phyloP scores from a whole-genome alignment of 805 yeast genomes.

The Saturnispora gosingensis region DNA sequence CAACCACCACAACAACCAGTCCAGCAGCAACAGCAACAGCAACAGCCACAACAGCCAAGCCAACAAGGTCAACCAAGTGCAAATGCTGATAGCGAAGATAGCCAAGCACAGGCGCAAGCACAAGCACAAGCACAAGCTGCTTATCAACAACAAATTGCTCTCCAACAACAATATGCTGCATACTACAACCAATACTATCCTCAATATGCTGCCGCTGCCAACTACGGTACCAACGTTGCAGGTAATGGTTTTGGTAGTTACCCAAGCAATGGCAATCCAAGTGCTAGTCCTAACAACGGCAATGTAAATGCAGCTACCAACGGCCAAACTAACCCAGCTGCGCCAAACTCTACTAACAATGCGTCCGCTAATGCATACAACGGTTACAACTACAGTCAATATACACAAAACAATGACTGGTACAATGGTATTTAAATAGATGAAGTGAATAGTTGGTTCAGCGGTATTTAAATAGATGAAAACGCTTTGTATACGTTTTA shows the following conservation, averaged over 20 bases:
- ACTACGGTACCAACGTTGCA: conserved; percentile 4
- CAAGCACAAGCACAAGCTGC: conserved; percentile 12
- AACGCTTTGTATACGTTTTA: neutral
- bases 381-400: conserved; percentile 2
- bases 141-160: conserved; percentile 15
- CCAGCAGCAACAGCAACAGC: conserved; percentile 16
- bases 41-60: conserved; percentile 18
- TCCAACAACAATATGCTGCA: conserved; percentile 10
- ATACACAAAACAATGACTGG: conserved; percentile 3
- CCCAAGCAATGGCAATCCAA: conserved; percentile 1
- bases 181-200: conserved; percentile 7
- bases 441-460: conserved; percentile 1
- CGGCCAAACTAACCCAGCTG: neutral
- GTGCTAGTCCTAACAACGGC: neutral
- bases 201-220: neutral
- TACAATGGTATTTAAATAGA: neutral
- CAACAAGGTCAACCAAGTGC: conserved; percentile 13
- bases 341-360: neutral
- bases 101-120: conserved; percentile 3
- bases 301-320: neutral
- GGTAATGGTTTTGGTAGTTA: conserved; percentile 1
- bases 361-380: neutral
- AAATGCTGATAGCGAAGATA: neutral
- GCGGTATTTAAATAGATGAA: conserved; percentile 1
- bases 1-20: conserved; percentile 7